Conservation (phyloP, 2,329 filamentous ascomycete species). For the Aspergillus tanneri region DNA sequence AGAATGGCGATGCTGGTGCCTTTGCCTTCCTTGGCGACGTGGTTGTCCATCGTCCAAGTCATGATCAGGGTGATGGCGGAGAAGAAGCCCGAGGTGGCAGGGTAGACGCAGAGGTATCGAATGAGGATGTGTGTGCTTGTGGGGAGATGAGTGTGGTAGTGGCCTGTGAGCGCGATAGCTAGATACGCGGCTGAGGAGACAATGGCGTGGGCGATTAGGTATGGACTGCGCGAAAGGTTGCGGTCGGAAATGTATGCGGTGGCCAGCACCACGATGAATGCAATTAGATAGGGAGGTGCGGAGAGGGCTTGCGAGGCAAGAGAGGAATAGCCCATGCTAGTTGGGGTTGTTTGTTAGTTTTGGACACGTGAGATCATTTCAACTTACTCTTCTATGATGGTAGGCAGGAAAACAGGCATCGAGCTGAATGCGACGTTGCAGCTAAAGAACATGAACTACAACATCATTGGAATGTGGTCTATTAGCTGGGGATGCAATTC, state of each 20-base stretch:
- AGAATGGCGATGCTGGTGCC: constrained; percentile 77
- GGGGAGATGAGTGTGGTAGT: constrained; percentile 42
- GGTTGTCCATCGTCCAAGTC: constrained; percentile 87
- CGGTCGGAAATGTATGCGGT: constrained; percentile 73
- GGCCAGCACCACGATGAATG: constrained; percentile 69
- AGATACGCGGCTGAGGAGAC: constrained; percentile 67
- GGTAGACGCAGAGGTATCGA: constrained; percentile 74
- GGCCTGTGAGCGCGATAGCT: constrained; percentile 55
- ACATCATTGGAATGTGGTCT: neutral
- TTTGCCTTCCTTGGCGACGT: constrained; percentile 65
- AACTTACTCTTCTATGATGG: constrained; percentile 64
- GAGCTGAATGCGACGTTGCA: constrained; percentile 86
- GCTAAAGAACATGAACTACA: constrained; percentile 73
- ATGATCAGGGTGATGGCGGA: constrained; percentile 79
- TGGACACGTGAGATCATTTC: neutral
- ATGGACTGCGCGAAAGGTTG: constrained; percentile 59
- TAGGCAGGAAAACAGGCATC: constrained; percentile 83
- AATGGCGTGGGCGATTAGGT: constrained; percentile 68
- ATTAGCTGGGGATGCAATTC: neutral
- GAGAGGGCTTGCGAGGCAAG: constrained; percentile 72
- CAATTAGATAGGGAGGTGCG: constrained; percentile 75
- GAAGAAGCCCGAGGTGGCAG: constrained; percentile 78
- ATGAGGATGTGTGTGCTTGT: constrained; percentile 38
- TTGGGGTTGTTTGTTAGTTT: neutral
- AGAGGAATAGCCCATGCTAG: constrained; percentile 67